Evolutionary conservation across 148 eudicot species (phyloP), one percentile per base, ranked within the genome.

Genomic region (Rhododendron ovatum): DNA sequence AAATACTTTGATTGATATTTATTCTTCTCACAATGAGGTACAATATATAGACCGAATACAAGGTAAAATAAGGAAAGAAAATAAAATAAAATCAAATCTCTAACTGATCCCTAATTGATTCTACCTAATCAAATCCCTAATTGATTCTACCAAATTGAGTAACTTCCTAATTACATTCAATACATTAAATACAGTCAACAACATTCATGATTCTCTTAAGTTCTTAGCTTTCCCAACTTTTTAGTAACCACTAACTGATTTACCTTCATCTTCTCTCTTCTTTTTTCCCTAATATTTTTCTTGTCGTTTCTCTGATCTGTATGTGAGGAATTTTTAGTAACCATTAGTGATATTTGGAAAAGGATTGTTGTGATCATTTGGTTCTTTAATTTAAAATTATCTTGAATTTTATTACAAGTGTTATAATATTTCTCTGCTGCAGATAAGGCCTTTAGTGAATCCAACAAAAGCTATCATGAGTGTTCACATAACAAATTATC

Each of bases 391-490:
- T n/a, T 65, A n/a, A n/a, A 65, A 65, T 65, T 24, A 65, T 65
- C 73, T 65, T 67, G 45, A 41, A 41, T 41, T 41, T 1, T 41
- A 41, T 41, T 41, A 6, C 45, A 41, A 41, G 45, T 41, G 24
- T 53, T 83, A 7, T 83, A 5, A 30, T 82, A 63, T 83, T 87
- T 80, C 50, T 85, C 9, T 47, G 74, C 75, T 93, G 89, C 95
- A 98, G 99, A 95, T 98, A 89, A 95, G 90, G 91, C 99, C 99
- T 87, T 90, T 98, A 22, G 98, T 98, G 77, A 89, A 71, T 78
- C 98, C 99, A 80, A 98, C 99, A 80, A 91, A 91, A 87, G 92
- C 88, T 69, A 91, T 95, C 86, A 98, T 98, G 99, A 83, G 86
- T 0, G 89, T 94, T 75, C 98, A 87, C 59, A 85, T 98, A 78